Conservation (phyloP, 176 grass and related monocot species). For the Eragrostis nindensis region DNA sequence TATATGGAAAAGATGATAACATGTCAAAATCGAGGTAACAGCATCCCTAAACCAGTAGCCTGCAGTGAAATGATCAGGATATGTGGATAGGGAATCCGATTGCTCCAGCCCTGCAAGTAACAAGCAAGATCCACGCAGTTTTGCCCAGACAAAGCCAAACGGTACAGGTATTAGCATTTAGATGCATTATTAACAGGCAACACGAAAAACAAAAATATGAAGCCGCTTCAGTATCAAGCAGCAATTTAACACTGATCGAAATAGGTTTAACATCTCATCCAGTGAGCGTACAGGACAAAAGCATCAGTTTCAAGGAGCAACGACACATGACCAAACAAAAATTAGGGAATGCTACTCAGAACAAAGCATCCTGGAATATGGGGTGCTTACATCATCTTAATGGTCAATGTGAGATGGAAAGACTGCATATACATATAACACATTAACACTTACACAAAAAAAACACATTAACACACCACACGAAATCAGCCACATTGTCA, state of each 20-base stretch:
- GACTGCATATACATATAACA: background rate
- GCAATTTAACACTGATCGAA: background rate
- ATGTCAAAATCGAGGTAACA: too few species aligned
- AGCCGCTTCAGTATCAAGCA: background rate
- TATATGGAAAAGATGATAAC: too few species aligned
- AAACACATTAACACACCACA: too few species aligned
- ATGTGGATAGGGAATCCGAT: too few species aligned
- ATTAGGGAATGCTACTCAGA: background rate
- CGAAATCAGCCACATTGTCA: background rate
- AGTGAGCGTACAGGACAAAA: background rate
- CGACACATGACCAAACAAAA: too few species aligned
- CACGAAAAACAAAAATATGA: background rate
- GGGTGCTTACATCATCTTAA: background rate
- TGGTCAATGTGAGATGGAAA: background rate
- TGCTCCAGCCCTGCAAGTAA: background rate
- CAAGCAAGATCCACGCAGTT: background rate
- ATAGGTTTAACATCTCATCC: background rate
- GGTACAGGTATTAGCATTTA: background rate
- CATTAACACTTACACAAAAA: too few species aligned
- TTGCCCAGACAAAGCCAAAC: background rate
- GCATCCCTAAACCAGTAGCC: too few species aligned
- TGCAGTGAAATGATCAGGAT: too few species aligned
- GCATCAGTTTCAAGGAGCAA: background rate
- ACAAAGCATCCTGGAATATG: background rate
- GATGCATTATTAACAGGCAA: background rate